Percentiles rank a stretch among this genome's conserved stretches.
These are phyloP conservation scores for Plantago elongata DNA, from an alignment of 257 asterid genomes.

Conservation along the genomic window DNA sequence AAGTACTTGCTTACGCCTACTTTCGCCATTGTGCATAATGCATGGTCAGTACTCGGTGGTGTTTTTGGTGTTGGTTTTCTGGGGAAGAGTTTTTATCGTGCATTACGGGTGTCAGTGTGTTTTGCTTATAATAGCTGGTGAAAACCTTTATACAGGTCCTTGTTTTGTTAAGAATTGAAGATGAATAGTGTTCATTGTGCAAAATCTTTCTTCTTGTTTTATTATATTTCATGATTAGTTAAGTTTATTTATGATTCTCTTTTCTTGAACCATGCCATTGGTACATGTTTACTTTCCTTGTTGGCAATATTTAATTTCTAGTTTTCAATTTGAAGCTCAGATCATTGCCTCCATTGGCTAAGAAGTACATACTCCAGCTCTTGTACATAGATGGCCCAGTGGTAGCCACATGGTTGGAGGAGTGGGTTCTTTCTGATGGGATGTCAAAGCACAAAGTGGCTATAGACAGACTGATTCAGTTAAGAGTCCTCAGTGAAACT, in stretches of 20 bases:
- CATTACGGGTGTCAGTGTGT: background rate
- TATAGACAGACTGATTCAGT: conserved; percentile 74
- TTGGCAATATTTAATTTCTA: conserved; percentile 6
- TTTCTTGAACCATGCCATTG: background rate
- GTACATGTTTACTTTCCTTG: too few species aligned
- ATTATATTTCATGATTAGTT: background rate
- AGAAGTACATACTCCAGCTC: conserved; percentile 81
- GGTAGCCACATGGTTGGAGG: conserved; percentile 66
- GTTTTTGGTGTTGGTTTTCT: too few species aligned
- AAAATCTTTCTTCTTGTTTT: background rate
- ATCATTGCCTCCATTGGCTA: conserved; percentile 91
- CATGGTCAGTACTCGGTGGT: too few species aligned
- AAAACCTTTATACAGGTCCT: background rate
- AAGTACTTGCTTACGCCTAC: too few species aligned
- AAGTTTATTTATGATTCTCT: background rate
- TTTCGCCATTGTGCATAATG: too few species aligned
- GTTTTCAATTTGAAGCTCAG: conserved; percentile 28
- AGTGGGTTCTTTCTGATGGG: conserved; percentile 88
- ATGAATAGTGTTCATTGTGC: background rate
- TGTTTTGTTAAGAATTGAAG: too few species aligned
- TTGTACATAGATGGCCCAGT: conserved; percentile 65
- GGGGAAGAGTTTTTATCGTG: too few species aligned
- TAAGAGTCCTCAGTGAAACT: conserved; percentile 75
- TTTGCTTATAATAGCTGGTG: background rate
- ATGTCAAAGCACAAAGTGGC: conserved; percentile 83